Conservation (phyloP, 257 asterid genomes). For the Nicotiana attenuata region DNA sequence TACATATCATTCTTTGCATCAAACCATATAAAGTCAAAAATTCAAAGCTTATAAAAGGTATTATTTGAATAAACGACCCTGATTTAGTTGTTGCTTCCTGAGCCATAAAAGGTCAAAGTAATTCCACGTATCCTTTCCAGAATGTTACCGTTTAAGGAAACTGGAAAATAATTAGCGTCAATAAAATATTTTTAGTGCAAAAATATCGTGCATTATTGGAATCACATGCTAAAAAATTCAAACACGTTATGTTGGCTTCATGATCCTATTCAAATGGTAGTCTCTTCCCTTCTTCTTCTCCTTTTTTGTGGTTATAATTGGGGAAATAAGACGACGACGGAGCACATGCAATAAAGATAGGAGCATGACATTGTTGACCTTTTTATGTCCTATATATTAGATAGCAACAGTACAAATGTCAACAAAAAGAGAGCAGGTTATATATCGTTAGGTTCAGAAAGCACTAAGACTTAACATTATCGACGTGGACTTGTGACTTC, state of each 20-base stretch:
- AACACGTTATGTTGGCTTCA: slow-evolving; percentile 6
- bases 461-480: neutral
- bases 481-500: neutral
- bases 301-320: neutral
- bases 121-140: neutral
- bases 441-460: slow-evolving; percentile 15
- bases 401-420: neutral
- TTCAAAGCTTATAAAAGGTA: neutral
- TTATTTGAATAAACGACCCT: neutral
- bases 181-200: neutral
- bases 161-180: neutral
- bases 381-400: neutral
- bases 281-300: neutral
- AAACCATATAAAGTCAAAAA: neutral
- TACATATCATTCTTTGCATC: neutral
- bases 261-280: neutral
- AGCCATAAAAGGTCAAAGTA: neutral
- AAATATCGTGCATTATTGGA: neutral
- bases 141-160: slow-evolving; percentile 7
- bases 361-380: slow-evolving; percentile 40
- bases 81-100: neutral
- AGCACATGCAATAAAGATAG: slow-evolving; percentile 5
- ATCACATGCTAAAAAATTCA: neutral
- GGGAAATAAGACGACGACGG: neutral
- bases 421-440: slow-evolving; percentile 8